Percentiles rank a stretch among this genome's conserved stretches.
phyloP scores from a whole-genome alignment of 2,329 filamentous ascomycete species.

The Pyricularia sp. region DNA sequence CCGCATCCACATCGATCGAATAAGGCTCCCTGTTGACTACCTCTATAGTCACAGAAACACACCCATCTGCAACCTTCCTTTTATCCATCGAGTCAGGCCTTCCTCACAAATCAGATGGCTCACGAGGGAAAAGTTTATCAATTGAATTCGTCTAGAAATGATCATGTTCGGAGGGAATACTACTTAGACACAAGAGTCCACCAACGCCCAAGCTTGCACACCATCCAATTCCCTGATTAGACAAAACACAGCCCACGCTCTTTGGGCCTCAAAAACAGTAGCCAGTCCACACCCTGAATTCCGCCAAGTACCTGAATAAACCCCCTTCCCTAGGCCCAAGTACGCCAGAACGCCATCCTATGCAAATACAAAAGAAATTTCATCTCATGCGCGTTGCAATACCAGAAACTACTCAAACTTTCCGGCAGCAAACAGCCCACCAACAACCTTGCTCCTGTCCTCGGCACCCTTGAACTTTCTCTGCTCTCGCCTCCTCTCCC shows the following conservation, averaged over 20 bases:
- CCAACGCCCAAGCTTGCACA: neutral
- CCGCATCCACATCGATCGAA: neutral
- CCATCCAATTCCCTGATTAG: no score
- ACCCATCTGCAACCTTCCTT: neutral
- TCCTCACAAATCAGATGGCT: neutral
- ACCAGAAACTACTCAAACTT: constrained; percentile 33
- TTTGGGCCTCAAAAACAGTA: neutral
- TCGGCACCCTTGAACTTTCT: constrained; percentile 49
- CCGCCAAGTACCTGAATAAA: neutral
- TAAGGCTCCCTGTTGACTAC: neutral
- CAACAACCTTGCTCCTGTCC: constrained; percentile 45
- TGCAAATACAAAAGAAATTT: neutral
- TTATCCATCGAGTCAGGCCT: neutral
- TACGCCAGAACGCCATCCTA: neutral
- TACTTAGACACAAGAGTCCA: neutral
- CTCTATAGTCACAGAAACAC: neutral
- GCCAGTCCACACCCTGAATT: neutral
- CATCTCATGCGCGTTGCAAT: no score
- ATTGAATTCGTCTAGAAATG: neutral
- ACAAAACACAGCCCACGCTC: no score
- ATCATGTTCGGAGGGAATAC: neutral
- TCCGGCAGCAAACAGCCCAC: constrained; percentile 48
- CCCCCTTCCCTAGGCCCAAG: neutral
- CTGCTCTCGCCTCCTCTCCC: constrained; percentile 47
- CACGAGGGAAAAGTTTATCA: neutral